A percentile compares a stretch with the other conserved stretches of the same genome.
These are phyloP conservation scores for Takashimella tepidaria DNA, from an alignment of 1,284 basidiomycete genomes.

Conservation along the genomic window DNA sequence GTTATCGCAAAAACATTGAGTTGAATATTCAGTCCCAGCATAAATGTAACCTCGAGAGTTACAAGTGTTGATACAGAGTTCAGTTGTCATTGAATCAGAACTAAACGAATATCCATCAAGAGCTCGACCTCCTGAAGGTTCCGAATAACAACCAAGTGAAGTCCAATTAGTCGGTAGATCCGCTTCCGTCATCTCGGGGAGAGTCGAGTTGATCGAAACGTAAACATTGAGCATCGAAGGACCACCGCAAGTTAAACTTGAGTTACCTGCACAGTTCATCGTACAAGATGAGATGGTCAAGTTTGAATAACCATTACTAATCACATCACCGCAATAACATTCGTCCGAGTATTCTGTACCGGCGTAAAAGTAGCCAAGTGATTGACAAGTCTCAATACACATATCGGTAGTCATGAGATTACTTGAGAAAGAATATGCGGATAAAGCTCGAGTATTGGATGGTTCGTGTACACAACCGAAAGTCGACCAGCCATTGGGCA, in stretches of 20 bases:
- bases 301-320: conserved; percentile 20
- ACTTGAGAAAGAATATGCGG: conserved; percentile 5
- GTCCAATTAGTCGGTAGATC: conserved; percentile 15
- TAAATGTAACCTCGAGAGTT: conserved; percentile 5
- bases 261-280: conserved; percentile 34
- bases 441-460: conserved; percentile 9
- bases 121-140: conserved; percentile 8
- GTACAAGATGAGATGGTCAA: conserved; percentile 24
- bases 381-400: conserved; percentile 11
- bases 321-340: conserved; percentile 15
- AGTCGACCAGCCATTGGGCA: conserved; percentile 18
- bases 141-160: conserved; percentile 11
- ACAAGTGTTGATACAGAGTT: conserved; percentile 11
- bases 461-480: conserved; percentile 10
- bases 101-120: conserved; percentile 7
- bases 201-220: conserved; percentile 7
- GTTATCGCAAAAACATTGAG: conserved; percentile 10
- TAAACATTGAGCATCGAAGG: conserved; percentile 39
- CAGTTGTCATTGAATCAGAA: conserved; percentile 11
- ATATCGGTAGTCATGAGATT: conserved; percentile 11
- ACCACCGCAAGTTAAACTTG: conserved; percentile 29
- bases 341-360: conserved; percentile 12
- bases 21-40: conserved; percentile 13
- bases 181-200: background rate
- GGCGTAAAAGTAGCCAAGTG: background rate